phyloP scores from a whole-genome alignment of 805 yeast genomes.

The Novakomyces olei region DNA sequence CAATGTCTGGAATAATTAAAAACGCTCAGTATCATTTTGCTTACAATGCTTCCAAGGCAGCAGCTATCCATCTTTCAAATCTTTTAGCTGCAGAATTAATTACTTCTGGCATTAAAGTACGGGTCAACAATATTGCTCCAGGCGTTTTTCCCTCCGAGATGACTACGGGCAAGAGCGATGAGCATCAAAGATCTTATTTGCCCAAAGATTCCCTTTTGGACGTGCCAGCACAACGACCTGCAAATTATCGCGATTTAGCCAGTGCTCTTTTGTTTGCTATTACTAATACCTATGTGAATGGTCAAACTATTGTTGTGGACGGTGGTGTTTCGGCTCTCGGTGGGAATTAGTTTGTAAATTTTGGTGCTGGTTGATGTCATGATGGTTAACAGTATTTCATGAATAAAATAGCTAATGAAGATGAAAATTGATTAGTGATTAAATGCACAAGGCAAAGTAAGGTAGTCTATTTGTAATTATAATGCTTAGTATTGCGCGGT shows the following conservation, averaged over 20 bases:
- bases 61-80: conserved; percentile 9
- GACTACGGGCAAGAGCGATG: conserved; percentile 19
- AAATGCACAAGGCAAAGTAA: no score
- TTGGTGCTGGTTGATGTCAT: no score
- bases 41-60: conserved; percentile 10
- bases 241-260: conserved; percentile 35
- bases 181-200: background rate
- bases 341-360: no score
- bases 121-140: conserved; percentile 39
- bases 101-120: conserved; percentile 24
- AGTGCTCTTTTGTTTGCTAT: conserved; percentile 50
- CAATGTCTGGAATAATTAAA: conserved; percentile 10
- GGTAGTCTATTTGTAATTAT: no score
- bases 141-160: conserved; percentile 38
- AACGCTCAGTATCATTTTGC: conserved; percentile 8
- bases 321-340: no score
- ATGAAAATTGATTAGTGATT: no score
- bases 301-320: conserved; percentile 39
- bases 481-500: no score
- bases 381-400: no score
- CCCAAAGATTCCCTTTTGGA: background rate
- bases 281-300: conserved; percentile 43
- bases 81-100: conserved; percentile 9
- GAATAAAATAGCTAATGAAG: no score
- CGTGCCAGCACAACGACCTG: conserved; percentile 39